Evolutionary conservation across 805 yeast species (phyloP).

Genomic region (Candida endomychidarum): DNA sequence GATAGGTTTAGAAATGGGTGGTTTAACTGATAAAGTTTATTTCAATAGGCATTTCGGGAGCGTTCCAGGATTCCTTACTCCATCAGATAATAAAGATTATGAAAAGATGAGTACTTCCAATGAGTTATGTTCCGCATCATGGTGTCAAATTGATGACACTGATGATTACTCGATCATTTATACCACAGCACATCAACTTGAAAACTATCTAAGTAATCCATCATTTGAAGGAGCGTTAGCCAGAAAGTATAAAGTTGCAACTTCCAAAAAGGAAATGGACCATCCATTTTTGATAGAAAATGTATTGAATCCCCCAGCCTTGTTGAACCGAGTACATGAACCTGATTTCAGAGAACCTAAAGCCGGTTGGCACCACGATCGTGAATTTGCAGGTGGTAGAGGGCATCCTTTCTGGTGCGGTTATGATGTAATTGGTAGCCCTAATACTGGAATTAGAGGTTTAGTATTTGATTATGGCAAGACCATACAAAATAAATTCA

Average conservation of each 20-base stretch:
- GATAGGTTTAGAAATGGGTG: slow-evolving; percentile 36
- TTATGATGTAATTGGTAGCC: slow-evolving; percentile 32
- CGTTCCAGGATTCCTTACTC: slow-evolving; percentile 32
- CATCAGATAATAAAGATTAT: slow-evolving; percentile 22
- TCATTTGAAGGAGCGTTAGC: slow-evolving; percentile 17
- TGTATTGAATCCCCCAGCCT: slow-evolving; percentile 26
- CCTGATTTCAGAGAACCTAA: slow-evolving; percentile 26
- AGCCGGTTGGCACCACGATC: slow-evolving; percentile 24
- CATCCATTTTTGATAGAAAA: slow-evolving; percentile 23
- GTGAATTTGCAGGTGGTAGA: slow-evolving; percentile 16
- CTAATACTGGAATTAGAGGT: slow-evolving; percentile 20
- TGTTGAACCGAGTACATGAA: slow-evolving; percentile 17
- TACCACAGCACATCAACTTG: slow-evolving; percentile 36
- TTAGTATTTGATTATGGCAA: slow-evolving; percentile 18
- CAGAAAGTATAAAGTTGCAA: slow-evolving; percentile 16
- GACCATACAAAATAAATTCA: slow-evolving; percentile 15
- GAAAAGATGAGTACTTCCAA: slow-evolving; percentile 20
- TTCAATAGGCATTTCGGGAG: slow-evolving; percentile 28
- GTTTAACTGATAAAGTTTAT: slow-evolving; percentile 18
- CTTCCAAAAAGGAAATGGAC: slow-evolving; percentile 14
- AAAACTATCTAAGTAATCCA: slow-evolving; percentile 23
- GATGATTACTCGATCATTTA: slow-evolving; percentile 27
- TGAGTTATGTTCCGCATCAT: slow-evolving; percentile 38
- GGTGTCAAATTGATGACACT: slow-evolving; percentile 32
- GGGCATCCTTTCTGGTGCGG: slow-evolving; percentile 33